A percentile compares a stretch with the other conserved stretches of the same genome.
Evolutionary conservation across 1,284 basidiomycete genomes (phyloP).

Genomic region (Jaminaea rosea): DNA sequence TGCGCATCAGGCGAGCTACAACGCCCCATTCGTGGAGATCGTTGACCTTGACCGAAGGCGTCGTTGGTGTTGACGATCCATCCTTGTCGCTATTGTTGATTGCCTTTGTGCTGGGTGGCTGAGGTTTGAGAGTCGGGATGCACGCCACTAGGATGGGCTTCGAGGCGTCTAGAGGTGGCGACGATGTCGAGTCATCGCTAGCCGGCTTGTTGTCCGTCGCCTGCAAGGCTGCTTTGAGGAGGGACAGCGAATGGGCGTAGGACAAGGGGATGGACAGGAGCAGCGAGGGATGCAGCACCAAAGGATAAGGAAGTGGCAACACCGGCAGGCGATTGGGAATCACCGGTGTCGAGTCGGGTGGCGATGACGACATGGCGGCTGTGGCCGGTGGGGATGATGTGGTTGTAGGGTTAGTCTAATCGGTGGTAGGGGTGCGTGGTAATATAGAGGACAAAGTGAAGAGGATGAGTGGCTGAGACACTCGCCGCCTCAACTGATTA

Average conservation of each 20-base stretch:
- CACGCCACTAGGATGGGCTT: slow-evolving; percentile 36
- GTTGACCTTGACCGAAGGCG: slow-evolving; percentile 19
- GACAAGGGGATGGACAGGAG: slow-evolving; percentile 40
- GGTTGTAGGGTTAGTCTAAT: no score
- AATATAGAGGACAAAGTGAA: no score
- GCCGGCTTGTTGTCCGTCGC: slow-evolving; percentile 3
- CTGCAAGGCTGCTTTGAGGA: slow-evolving; percentile 42
- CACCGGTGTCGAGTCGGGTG: neutral
- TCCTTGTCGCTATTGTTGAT: slow-evolving; percentile 7
- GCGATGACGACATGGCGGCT: no score
- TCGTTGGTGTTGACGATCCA: neutral
- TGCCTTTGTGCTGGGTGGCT: slow-evolving; percentile 1
- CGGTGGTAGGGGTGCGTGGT: no score
- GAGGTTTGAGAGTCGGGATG: slow-evolving; percentile 31
- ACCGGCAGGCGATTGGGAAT: slow-evolving; percentile 37
- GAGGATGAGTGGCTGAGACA: no score
- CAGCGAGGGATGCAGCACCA: slow-evolving; percentile 41
- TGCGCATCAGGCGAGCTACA: slow-evolving; percentile 38
- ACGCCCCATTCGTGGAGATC: slow-evolving; percentile 39
- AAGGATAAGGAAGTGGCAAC: slow-evolving; percentile 40
- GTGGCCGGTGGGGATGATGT: no score
- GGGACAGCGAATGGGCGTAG: slow-evolving; percentile 36
- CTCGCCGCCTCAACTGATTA: no score
- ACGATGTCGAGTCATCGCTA: slow-evolving; percentile 12
- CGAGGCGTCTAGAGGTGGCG: slow-evolving; percentile 14